These are phyloP conservation scores for Daldinia bambusicola DNA, from an alignment of 495 filamentous ascomycete genomes.

Conservation along the genomic window DNA sequence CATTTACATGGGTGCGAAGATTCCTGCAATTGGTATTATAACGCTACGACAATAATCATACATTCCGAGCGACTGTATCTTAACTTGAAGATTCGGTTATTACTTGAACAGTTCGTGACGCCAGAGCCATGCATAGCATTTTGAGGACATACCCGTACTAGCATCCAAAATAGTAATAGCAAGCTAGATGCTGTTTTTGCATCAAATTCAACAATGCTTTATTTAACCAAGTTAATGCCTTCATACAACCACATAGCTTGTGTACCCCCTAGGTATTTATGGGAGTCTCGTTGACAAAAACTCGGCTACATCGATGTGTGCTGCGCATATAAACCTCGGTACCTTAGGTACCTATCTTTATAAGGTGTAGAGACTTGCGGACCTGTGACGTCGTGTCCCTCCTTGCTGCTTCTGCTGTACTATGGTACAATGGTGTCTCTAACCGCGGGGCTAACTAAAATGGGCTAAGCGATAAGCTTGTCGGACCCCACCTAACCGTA, in stretches of 20 bases:
- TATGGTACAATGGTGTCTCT: neutral
- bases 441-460: slow-evolving; percentile 18
- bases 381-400: slow-evolving; percentile 37
- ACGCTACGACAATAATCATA: neutral
- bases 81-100: neutral
- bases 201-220: neutral
- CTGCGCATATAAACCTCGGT: neutral
- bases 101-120: neutral
- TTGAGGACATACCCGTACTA: neutral
- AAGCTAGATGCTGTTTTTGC: neutral
- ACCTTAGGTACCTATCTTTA: neutral
- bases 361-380: slow-evolving; percentile 36
- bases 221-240: neutral
- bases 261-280: too few relatives aligned
- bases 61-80: neutral
- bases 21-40: slow-evolving; percentile 4
- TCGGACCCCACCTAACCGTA: slow-evolving; percentile 29
- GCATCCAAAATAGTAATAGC: neutral
- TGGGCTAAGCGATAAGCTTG: slow-evolving; percentile 31
- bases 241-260: neutral
- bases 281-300: too few relatives aligned
- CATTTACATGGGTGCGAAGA: slow-evolving; percentile 13
- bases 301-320: too few relatives aligned
- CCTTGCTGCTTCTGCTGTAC: neutral
- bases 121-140: neutral